phyloP scores from a whole-genome alignment of 2,329 filamentous ascomycete species.

The Colletotrichum aenigma region DNA sequence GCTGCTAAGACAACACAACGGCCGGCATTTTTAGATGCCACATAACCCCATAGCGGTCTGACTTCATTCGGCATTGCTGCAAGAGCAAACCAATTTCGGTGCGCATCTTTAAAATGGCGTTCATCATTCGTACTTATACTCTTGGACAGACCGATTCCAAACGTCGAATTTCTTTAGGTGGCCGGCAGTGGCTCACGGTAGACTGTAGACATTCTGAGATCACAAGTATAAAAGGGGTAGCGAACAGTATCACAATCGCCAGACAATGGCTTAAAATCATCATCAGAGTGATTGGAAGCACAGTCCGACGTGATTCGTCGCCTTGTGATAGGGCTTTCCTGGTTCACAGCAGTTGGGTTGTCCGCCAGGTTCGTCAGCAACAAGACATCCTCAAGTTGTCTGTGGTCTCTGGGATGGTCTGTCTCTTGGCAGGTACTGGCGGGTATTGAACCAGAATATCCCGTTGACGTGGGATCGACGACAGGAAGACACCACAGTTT shows the following conservation, averaged over 20 bases:
- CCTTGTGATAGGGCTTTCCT: not conserved
- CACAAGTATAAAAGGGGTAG: not conserved
- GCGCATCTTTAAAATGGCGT: too few species aligned
- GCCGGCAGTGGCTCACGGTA: too few species aligned
- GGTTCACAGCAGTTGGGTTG: too few species aligned
- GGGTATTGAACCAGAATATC: not conserved
- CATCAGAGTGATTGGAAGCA: not conserved
- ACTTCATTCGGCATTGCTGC: too few species aligned
- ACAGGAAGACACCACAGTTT: not conserved
- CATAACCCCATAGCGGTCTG: too few species aligned
- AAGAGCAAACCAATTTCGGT: too few species aligned
- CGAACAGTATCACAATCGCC: not conserved
- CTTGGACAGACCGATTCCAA: too few species aligned
- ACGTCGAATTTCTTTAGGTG: too few species aligned
- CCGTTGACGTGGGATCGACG: not conserved
- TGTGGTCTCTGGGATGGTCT: not conserved
- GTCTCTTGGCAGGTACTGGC: not conserved
- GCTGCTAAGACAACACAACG: too few species aligned
- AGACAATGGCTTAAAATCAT: not conserved
- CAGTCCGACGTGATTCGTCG: not conserved
- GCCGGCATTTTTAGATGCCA: too few species aligned
- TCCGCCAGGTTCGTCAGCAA: not conserved
- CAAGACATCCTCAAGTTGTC: not conserved
- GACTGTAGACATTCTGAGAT: fast-evolving
- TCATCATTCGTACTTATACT: too few species aligned